Base-by-base conservation (phyloP, 2,329 filamentous ascomycete species). In the Ophiostoma novo-ulmi region DNA sequence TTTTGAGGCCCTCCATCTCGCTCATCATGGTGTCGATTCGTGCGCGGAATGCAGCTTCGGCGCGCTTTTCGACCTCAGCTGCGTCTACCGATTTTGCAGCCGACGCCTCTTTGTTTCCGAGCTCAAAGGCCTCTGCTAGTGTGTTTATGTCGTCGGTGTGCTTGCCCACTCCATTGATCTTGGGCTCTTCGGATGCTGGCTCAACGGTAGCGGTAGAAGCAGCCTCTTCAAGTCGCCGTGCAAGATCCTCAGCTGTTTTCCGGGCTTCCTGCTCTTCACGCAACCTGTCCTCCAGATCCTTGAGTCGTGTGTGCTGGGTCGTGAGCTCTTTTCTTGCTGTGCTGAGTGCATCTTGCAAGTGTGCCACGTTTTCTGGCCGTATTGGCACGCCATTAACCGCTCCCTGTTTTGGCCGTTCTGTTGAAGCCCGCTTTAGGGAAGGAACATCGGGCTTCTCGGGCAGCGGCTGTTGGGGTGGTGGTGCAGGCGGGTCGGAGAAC, bases 401-500 rank as follows among this genome's bases (percentile, higher is more conserved):
- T 17, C 20, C 63, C n/a, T 13, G 20, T 22, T 89, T 92, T 10
- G 90, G 85, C 71, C 90, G 88, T 74, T 97, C 93, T 0, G 91
- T 94, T 36, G 91, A 88, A 5, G 85, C 85, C 70, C 93, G 87
- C 77, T 92, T 93, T 39, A 97, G 80, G 0, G 92, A 87, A 0
- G 89, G 87, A 20, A 85, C 87, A 79, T 97, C 93, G 0, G 94
- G 94, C 78, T 97, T 97, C 78, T 97, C 94, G 0, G 94, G 94
- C 6, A 98, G 83, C 17, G 94, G 94, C 75, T 97, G 94, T 75
- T 97, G 93, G 38, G 94, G 94, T 36, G 94, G 94, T 8, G 94
- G 94, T 31, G 94, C 94, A 4, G 94, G 94, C 68, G 94, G 94
- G 71, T 97, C 94, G 1, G 92, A 95, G 78, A 97, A 98, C 69